Base-by-base conservation (phyloP, 768 basidiomycete species). In the Cantharellus anzutake region DNA sequence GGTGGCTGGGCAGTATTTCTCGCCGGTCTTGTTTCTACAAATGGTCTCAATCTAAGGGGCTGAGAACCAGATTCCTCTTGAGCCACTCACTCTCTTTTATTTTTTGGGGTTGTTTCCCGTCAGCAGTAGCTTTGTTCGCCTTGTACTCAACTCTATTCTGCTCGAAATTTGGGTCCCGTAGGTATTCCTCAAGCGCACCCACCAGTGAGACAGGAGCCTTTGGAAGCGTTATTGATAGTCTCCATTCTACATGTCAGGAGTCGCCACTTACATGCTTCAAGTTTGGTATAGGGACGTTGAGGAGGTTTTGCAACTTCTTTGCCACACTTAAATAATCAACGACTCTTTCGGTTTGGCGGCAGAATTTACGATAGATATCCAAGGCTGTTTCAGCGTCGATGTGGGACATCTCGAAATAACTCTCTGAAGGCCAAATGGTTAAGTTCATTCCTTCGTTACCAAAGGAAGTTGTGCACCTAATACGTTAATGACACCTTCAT, bases 321-420 rank as follows among this genome's bases (percentile, higher is more conserved):
- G 94, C 94, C 11, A 96, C 83, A 7, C 82, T 83, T 14, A 99
- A 78, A 66, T 83, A 99, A 67, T 96, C 93, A 2, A 94, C 88
- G 70, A 72, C 71, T 78, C 82, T 75, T 66, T 97, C 91, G 0
- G 94, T 91, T 70, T 98, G 90, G 56, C 79, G 81, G 72, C 93
- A 97, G 71, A 99, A 99, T 62, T 84, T 80, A 59, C 90, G 86
- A 73, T 99, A 99, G 62, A 98, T 82, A 16, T 72, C 70, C 35
- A 98, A 78, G 2, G 94, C 87, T 40, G 86, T 81, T 42, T 78
- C 73, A 0, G 94, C 96, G 67, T 98, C 94, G n/a, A 82, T 71
- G 63, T 86, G 85, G 0, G 91, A 89, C 96, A 98, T 98, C 69
- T 96, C 93, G 66, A 98, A 97, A 71, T 96, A 99, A 71, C 94